These are phyloP conservation scores for Colletotrichum phormii DNA, from an alignment of 2,329 filamentous ascomycete species.

Conservation along the genomic window DNA sequence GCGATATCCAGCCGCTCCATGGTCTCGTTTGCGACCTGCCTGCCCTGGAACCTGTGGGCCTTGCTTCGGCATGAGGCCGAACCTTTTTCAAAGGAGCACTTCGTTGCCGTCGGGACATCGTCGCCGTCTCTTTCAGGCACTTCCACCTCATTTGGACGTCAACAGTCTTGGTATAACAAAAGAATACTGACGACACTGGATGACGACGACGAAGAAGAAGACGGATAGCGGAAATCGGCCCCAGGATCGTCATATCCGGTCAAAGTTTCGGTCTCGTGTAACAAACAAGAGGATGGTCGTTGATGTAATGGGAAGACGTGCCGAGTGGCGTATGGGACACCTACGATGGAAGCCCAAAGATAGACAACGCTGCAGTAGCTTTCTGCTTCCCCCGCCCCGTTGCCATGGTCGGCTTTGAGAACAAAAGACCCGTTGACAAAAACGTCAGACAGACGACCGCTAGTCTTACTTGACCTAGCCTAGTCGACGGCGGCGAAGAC, in stretches of 20 bases:
- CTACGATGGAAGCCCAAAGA: constrained; percentile 1
- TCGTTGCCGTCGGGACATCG: background rate
- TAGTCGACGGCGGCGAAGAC: constrained; percentile 14
- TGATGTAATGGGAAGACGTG: constrained; percentile 11
- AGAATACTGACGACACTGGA: background rate
- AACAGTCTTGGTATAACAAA: background rate
- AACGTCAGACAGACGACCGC: constrained; percentile 4
- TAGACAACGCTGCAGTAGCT: background rate
- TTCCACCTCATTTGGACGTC: background rate
- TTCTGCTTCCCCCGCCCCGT: constrained; percentile 10
- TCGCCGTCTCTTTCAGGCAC: background rate
- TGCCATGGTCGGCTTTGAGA: constrained; percentile 9
- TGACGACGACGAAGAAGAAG: background rate
- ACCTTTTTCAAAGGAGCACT: background rate
- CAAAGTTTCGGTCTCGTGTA: background rate
- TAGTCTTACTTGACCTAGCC: constrained; percentile 19
- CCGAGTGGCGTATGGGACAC: constrained; percentile 14
- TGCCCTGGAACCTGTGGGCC: background rate
- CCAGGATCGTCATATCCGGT: background rate
- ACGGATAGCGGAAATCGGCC: background rate
- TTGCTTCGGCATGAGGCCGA: background rate
- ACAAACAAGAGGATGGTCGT: background rate
- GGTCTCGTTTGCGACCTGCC: background rate
- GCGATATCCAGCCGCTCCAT: background rate
- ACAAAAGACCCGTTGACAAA: constrained; percentile 22